Base-by-base conservation (phyloP, 768 basidiomycete genomes). In the Saitozyma podzolica region DNA sequence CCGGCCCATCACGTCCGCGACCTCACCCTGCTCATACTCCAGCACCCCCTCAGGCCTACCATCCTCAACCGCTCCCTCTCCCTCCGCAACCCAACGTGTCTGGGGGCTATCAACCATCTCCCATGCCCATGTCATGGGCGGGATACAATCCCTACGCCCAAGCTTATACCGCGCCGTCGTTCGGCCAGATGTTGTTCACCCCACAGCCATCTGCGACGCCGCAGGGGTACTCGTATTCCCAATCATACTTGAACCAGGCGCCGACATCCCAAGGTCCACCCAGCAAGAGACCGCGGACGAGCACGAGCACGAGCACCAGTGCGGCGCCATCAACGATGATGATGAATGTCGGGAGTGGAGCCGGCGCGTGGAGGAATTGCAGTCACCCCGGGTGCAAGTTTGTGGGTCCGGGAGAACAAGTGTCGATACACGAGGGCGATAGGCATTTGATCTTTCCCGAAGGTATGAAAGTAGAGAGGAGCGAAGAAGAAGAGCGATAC, bases 391-490 rank as follows among this genome's bases (percentile, higher is more conserved):
- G 69, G 8, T 80, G 80, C 58, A 64, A 64, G 19, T 80, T 78
- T 41, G 73, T 77, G 2, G 80, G 80, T 29, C 52, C 70, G 7
- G 70, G 69, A 13, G 72, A 74, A 19, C 64, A 72, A 3, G 80
- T 80, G 0, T 58, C 68, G 51, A 68, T 78, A 17, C 80, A 81
- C 61, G 79, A 80, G 56, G 77, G 74, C 47, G 80, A 81, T 63
- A 59, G 80, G 9, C 80, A 81, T 61, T 39, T 81, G 54, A 76
- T 80, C 43, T 79, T 74, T 49, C 69, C 65, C 42, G 61, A 68
- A n/a, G 77, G 75, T 1, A 62, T 63, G 39, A 64, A 66, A 53
- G 61, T 71, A 9, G 76, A 79, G 59, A 56, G 67, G 9, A 77
- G 75, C 50, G 70, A 76, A 59, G 74, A 74, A 59, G 78, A 79